A percentile compares a stretch with the other conserved stretches of the same genome.
Conservation (phyloP, 306 rosid genomes). For the Mimosa pudica region DNA sequence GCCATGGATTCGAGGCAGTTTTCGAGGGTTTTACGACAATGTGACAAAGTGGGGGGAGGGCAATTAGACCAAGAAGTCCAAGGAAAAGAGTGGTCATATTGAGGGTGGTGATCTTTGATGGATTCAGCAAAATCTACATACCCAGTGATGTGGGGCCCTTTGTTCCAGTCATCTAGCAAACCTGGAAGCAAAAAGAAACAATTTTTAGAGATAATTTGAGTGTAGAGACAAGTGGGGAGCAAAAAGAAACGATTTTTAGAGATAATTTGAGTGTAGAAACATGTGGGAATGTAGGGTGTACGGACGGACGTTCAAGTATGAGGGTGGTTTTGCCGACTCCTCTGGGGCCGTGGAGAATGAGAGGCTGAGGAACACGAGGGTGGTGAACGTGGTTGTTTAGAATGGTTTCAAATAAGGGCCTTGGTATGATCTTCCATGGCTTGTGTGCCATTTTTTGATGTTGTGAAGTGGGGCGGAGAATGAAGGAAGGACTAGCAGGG, state of each 20-base stretch:
- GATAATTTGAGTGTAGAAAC: too few relatives aligned
- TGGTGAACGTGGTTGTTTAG: conserved; percentile 88
- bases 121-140: conserved; percentile 83
- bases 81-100: conserved; percentile 51
- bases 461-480: conserved; percentile 16
- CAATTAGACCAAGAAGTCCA: conserved; percentile 86
- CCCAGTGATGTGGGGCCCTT: conserved; percentile 85
- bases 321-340: conserved; percentile 96
- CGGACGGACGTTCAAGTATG: conserved; percentile 64
- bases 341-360: conserved; percentile 90
- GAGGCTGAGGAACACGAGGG: conserved; percentile 84
- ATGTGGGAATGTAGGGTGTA: too few relatives aligned
- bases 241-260: not conserved
- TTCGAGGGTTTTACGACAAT: conserved; percentile 64
- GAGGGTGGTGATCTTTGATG: conserved; percentile 59
- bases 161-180: conserved; percentile 77
- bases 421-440: conserved; percentile 80
- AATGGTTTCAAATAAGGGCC: conserved; percentile 81
- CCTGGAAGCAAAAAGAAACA: conserved; percentile 42
- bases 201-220: not conserved
- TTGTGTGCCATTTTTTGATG: conserved; percentile 60
- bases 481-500: conserved; percentile 37
- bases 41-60: conserved; percentile 57
- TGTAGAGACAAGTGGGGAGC: not conserved
- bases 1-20: conserved; percentile 81